A percentile compares a stretch with the other conserved stretches of the same genome.
Conservation (phyloP, 2,329 filamentous ascomycete genomes). For the Fusarium euwallaceae region DNA sequence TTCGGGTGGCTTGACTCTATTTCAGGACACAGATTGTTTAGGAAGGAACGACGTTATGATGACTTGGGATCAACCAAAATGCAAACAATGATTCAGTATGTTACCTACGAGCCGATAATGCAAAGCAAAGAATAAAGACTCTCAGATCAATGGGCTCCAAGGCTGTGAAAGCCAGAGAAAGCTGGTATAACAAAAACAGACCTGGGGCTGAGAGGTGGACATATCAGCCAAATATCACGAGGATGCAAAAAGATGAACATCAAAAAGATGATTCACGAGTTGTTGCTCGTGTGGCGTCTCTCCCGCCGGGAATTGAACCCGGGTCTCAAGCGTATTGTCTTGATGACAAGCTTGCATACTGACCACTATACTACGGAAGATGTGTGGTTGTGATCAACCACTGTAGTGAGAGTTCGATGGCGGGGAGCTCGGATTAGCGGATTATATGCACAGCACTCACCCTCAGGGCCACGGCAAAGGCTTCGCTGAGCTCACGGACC, state of each 20-base stretch:
- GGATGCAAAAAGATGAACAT: not conserved
- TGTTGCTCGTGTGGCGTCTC: not conserved
- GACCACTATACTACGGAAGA: constrained; percentile 3
- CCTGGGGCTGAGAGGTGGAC: too few relatives aligned
- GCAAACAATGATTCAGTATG: not conserved
- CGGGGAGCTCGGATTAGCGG: not conserved
- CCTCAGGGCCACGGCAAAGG: not conserved
- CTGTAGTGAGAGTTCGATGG: constrained; percentile 2
- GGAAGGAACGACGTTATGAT: not conserved
- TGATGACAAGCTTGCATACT: not conserved
- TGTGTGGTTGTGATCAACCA: not conserved
- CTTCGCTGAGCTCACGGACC: too few relatives aligned
- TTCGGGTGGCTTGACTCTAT: not conserved
- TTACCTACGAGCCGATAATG: not conserved
- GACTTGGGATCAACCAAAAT: not conserved
- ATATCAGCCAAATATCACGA: too few relatives aligned
- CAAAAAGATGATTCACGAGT: not conserved
- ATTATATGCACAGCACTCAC: not conserved
- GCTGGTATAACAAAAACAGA: not conserved
- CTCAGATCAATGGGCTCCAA: too few relatives aligned
- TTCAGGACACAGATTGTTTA: not conserved
- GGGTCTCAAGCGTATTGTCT: not conserved
- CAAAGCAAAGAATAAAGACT: not conserved
- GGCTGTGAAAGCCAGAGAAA: not conserved
- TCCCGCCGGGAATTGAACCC: constrained; percentile 2